Percentiles rank a stretch among this genome's conserved stretches.
Conservation (phyloP, 495 filamentous ascomycete species). For the Aspergillus incahuasiensis region DNA sequence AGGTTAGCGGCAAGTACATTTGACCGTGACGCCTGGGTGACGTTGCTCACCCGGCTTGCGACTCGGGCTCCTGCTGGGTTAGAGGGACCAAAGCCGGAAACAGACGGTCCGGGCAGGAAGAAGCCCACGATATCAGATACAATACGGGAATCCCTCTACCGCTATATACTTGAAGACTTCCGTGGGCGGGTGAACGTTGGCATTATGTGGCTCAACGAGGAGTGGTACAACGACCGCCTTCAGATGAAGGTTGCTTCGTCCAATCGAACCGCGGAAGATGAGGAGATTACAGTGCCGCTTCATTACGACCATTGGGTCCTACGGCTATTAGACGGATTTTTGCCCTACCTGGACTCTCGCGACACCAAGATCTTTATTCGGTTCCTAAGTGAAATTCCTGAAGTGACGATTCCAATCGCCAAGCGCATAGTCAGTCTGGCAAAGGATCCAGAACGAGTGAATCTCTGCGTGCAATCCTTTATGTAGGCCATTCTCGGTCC, state of each 20-base stretch:
- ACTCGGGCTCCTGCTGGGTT: conserved; percentile 71
- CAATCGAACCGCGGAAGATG: conserved; percentile 35
- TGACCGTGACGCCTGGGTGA: conserved; percentile 88
- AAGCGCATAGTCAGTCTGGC: conserved; percentile 75
- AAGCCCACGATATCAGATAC: conserved; percentile 51
- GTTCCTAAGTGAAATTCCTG: conserved; percentile 88
- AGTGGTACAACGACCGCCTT: conserved; percentile 93
- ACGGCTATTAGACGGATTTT: conserved; percentile 77
- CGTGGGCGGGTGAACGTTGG: conserved; percentile 78
- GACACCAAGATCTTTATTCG: conserved; percentile 80
- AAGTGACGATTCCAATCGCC: conserved; percentile 64
- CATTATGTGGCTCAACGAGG: conserved; percentile 89
- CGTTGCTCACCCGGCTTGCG: conserved; percentile 77
- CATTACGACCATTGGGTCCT: conserved; percentile 80
- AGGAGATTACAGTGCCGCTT: conserved; percentile 33
- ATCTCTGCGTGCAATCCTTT: conserved; percentile 55
- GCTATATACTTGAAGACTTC: conserved; percentile 87
- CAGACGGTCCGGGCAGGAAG: conserved; percentile 12
- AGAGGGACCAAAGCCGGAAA: conserved; percentile 41
- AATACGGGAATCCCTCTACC: conserved; percentile 75
- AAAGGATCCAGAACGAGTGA: conserved; percentile 76
- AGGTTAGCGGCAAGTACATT: conserved; percentile 79
- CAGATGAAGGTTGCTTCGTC: conserved; percentile 41
- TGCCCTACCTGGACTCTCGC: conserved; percentile 78
- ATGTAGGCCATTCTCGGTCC: conserved; percentile 40